Percentiles rank a stretch among this genome's conserved stretches.
phyloP scores from a whole-genome alignment of 2,329 filamentous ascomycete species.

The Cryphonectria nitschkei region DNA sequence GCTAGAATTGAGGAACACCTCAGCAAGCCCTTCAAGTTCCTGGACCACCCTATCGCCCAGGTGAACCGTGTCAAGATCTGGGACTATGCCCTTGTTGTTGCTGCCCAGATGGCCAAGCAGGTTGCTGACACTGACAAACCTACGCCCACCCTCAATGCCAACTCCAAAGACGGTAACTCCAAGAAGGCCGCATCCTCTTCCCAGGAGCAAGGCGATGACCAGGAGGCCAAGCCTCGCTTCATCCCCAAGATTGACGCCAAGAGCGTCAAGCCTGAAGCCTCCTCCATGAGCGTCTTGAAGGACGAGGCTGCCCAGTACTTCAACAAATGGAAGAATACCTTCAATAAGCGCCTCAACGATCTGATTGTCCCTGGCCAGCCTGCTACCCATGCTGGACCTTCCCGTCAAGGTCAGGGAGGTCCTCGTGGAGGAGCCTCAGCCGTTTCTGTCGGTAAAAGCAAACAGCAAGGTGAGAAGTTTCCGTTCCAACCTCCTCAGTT shows the following conservation, averaged over 20 bases:
- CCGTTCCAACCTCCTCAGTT: no score
- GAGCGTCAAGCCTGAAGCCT: constrained; percentile 35
- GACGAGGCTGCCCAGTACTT: constrained; percentile 72
- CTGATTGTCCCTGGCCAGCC: constrained; percentile 57
- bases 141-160: not conserved
- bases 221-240: constrained; percentile 18
- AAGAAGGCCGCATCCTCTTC: constrained; percentile 8
- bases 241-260: constrained; percentile 23
- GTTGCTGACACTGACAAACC: not conserved
- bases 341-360: constrained; percentile 73
- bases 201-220: constrained; percentile 14
- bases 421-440: constrained; percentile 34
- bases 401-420: constrained; percentile 34
- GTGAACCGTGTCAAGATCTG: constrained; percentile 28
- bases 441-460: constrained; percentile 9
- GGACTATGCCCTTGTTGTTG: constrained; percentile 21
- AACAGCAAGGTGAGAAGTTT: constrained; percentile 24
- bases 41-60: constrained; percentile 32
- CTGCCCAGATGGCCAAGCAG: constrained; percentile 5
- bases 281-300: constrained; percentile 62
- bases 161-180: constrained; percentile 11
- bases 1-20: constrained; percentile 40
- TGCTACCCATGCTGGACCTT: constrained; percentile 27
- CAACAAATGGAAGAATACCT: constrained; percentile 75
- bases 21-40: constrained; percentile 54